Conservation (phyloP, 305 asterid genomes). For the Fraxinus xanthoxyloides region DNA sequence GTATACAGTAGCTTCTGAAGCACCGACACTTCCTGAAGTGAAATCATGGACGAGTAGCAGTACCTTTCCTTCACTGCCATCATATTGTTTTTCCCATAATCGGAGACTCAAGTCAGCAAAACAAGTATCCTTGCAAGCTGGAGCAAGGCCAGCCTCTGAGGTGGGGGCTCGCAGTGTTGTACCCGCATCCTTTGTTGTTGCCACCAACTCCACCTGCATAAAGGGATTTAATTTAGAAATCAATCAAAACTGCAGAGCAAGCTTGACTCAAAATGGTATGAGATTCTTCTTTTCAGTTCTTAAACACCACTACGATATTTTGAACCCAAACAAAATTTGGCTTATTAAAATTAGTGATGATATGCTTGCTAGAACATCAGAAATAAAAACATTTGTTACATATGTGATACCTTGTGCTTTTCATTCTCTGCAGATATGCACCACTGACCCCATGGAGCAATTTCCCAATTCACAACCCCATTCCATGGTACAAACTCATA, state of each 20-base stretch:
- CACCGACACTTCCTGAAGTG: not conserved
- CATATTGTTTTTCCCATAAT: slow-evolving; percentile 54
- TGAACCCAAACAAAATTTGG: not conserved
- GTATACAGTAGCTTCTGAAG: not conserved
- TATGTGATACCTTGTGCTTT: slow-evolving; percentile 52
- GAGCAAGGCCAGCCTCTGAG: slow-evolving; percentile 76
- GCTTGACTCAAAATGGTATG: not conserved
- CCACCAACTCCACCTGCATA: slow-evolving; percentile 77
- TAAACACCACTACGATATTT: not conserved
- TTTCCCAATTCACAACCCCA: slow-evolving; percentile 83
- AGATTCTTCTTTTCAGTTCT: not conserved
- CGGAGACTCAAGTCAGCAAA: slow-evolving; percentile 61
- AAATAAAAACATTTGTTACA: not conserved
- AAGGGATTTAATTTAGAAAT: slow-evolving; percentile 11
- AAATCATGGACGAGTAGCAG: slow-evolving; percentile 7
- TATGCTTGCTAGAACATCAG: not conserved
- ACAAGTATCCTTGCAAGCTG: slow-evolving; percentile 90
- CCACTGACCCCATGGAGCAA: slow-evolving; percentile 90
- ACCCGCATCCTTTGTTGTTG: slow-evolving; percentile 68
- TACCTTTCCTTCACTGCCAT: slow-evolving; percentile 86
- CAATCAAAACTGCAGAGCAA: not conserved
- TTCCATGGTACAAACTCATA: slow-evolving; percentile 95
- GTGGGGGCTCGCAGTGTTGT: slow-evolving; percentile 94
- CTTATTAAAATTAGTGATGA: not conserved
- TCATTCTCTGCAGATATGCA: slow-evolving; percentile 73